Conservation (phyloP, 192 early-diverging fungal genomes). For the Mortierella claussenii region DNA sequence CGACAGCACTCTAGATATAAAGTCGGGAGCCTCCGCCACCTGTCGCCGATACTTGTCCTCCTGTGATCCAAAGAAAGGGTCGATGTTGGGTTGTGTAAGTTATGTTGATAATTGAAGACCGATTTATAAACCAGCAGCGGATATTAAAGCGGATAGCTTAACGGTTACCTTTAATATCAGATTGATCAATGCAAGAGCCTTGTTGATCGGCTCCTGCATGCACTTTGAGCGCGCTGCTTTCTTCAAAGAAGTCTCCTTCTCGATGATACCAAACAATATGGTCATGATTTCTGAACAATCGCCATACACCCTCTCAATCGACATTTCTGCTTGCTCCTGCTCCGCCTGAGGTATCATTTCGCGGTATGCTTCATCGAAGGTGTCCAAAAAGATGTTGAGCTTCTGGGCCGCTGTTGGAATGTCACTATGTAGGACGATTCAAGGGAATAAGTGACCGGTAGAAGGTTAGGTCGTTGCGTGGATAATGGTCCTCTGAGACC, state of each 20-base stretch:
- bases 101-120: too few relatives aligned
- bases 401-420: slow-evolving; percentile 40
- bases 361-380: slow-evolving; percentile 49
- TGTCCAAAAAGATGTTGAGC: slow-evolving; percentile 43
- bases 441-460: too few relatives aligned
- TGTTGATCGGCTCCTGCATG: slow-evolving; percentile 47
- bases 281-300: slow-evolving; percentile 51
- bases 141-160: too few relatives aligned
- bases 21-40: slow-evolving; percentile 39
- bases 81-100: too few relatives aligned
- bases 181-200: slow-evolving; percentile 32
- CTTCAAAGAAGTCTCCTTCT: slow-evolving; percentile 31
- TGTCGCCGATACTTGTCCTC: slow-evolving; percentile 51
- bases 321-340: slow-evolving; percentile 33
- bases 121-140: too few relatives aligned
- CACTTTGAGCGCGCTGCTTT: slow-evolving; percentile 32
- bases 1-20: slow-evolving; percentile 40
- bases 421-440: slow-evolving; percentile 20
- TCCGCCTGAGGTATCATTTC: slow-evolving; percentile 39
- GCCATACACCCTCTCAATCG: slow-evolving; percentile 45
- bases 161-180: slow-evolving; percentile 44
- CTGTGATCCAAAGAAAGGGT: too few relatives aligned
- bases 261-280: slow-evolving; percentile 38
- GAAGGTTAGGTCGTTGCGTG: too few relatives aligned
- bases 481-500: too few relatives aligned